A percentile compares a stretch with the other conserved stretches of the same genome.
These are phyloP conservation scores for Zelopaecilomyces penicillatus DNA, from an alignment of 2,329 filamentous ascomycete species.

Conservation along the genomic window DNA sequence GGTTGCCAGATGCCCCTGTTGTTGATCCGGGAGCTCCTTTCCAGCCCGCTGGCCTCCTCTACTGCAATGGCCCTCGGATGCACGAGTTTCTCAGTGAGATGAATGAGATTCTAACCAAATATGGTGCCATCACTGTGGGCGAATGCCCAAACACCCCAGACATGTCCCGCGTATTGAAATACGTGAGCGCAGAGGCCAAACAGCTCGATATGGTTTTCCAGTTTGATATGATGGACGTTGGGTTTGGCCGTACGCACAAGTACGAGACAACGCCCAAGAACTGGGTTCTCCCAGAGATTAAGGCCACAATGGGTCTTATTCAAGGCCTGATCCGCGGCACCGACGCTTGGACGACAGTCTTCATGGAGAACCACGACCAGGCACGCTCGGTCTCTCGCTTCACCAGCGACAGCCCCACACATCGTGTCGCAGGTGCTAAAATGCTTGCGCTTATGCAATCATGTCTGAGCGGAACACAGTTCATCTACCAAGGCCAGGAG, in stretches of 20 bases:
- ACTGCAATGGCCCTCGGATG: slow-evolving; percentile 60
- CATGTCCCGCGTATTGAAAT: slow-evolving; percentile 46
- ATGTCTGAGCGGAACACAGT: slow-evolving; percentile 51
- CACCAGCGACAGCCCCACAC: slow-evolving; percentile 38
- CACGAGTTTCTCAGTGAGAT: slow-evolving; percentile 62
- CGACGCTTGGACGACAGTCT: slow-evolving; percentile 56
- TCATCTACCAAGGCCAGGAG: slow-evolving; percentile 61
- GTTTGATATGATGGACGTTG: slow-evolving; percentile 56
- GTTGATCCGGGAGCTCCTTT: slow-evolving; percentile 35
- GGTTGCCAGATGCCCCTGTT: slow-evolving; percentile 50
- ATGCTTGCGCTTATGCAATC: slow-evolving; percentile 48
- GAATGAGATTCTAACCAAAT: slow-evolving; percentile 49
- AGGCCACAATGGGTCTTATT: slow-evolving; percentile 38
- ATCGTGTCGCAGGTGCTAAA: slow-evolving; percentile 44
- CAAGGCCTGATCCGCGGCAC: slow-evolving; percentile 44
- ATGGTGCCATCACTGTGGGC: slow-evolving; percentile 62
- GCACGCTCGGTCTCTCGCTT: slow-evolving; percentile 49
- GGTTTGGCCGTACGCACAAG: slow-evolving; percentile 41
- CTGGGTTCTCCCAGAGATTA: slow-evolving; percentile 41
- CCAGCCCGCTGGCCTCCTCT: slow-evolving; percentile 49
- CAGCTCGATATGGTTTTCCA: slow-evolving; percentile 65
- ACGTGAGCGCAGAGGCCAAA: slow-evolving; percentile 48
- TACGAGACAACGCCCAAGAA: slow-evolving; percentile 40
- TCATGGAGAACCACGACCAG: slow-evolving; percentile 60
- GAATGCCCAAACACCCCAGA: slow-evolving; percentile 59